These are phyloP conservation scores for Microglena sp. DNA, from an alignment of 139 green algal species.

Conservation along the genomic window DNA sequence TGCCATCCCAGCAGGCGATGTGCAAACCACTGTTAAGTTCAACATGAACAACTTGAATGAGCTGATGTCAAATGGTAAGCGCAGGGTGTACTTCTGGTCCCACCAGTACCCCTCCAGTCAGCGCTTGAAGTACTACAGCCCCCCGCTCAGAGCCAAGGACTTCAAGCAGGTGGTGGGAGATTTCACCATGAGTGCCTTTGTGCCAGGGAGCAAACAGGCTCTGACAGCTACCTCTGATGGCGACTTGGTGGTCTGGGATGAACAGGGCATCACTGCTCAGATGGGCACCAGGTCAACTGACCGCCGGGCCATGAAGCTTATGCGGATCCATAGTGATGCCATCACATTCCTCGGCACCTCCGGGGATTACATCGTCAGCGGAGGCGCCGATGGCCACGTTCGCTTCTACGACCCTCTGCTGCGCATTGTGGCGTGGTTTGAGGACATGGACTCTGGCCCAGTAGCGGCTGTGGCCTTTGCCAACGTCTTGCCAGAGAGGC, in stretches of 20 bases:
- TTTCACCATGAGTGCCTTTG: constrained; percentile 50
- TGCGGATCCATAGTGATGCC: constrained; percentile 52
- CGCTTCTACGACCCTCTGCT: constrained; percentile 69
- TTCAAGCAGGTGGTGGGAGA: constrained; percentile 61
- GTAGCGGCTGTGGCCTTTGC: constrained; percentile 49
- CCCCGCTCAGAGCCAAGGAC: constrained; percentile 41
- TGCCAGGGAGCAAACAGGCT: constrained; percentile 43
- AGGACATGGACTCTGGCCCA: constrained; percentile 58
- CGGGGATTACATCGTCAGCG: constrained; percentile 53
- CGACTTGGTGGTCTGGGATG: constrained; percentile 70
- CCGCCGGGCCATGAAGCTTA: constrained; percentile 58
- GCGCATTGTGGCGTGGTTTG: constrained; percentile 71
- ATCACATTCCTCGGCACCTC: constrained; percentile 44
- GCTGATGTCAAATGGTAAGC: constrained; percentile 55
- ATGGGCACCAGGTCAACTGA: constrained; percentile 41
- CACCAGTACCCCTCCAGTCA: constrained; percentile 8
- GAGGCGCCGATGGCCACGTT: constrained; percentile 53
- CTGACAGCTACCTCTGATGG: constrained; percentile 50
- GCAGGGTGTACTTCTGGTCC: constrained; percentile 56
- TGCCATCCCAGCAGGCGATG: constrained; percentile 43
- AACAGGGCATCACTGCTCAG: constrained; percentile 44
- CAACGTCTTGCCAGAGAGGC: constrained; percentile 16
- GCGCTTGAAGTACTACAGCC: constrained; percentile 52
- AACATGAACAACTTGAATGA: constrained; percentile 43
- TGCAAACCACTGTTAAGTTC: constrained; percentile 44